Base-by-base conservation (phyloP, 225 moss, liverwort and hornwort species). In the Pseudoscleropodium purum region DNA sequence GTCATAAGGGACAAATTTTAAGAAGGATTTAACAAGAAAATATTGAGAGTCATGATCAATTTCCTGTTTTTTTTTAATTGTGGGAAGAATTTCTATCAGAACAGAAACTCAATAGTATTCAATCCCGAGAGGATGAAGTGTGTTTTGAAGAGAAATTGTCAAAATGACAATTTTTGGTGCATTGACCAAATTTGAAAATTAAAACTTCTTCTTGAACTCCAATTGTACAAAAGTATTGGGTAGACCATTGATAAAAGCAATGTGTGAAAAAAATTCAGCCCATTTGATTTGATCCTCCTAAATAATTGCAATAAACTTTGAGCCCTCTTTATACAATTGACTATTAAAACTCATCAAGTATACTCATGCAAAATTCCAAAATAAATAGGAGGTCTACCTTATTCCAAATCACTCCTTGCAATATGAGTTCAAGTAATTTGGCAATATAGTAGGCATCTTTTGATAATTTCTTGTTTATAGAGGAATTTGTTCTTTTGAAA, bases 191-290 rank as follows among this genome's bases (percentile, higher is more conserved):
- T 75, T 75, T 31, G 31, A 11, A 47, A 33, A 33, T 49, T 27
- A 15, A 39, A 45, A 24, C 2, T 7, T 29, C 13, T 45, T 16
- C 2, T 41, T 6, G 1, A 30, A 30, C 6, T 77, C 34, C 5
- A 34, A 52, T 52, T 0, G 3, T 34, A 8, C 0, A 6, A 13
- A 75, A 75, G 31, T 31, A 1, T 8, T n/a, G n/a, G 0, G 3
- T 14, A 36, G 36, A 23, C 36, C 36, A 41, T 11, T 37, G 2
- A 13, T 41, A 41, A 41, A 72, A 41, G 10, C 29, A 51, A 33
- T 49, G 13, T 51, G 8, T 13, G 2, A 52, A 54, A 36, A 36
- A 36, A 34, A 52, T 9, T 8, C 0, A 21, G 0, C 1, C 5
- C 23, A 14, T 14, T 36, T 52, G 11, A 24, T 52, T 52, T 11